phyloP scores from a whole-genome alignment of 805 yeast genomes.

The Saitoella complicata region DNA sequence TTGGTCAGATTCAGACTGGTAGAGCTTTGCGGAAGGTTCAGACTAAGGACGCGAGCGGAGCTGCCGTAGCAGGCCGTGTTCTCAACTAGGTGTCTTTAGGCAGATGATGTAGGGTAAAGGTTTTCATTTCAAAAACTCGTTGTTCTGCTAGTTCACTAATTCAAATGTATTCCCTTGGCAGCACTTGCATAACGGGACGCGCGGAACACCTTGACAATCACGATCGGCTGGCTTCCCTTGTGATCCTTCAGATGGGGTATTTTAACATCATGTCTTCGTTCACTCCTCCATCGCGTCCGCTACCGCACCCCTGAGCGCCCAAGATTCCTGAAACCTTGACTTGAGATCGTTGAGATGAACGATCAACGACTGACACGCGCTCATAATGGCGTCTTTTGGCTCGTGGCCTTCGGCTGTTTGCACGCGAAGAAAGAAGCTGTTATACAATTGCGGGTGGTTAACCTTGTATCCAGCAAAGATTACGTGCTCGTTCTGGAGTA shows the following conservation, averaged over 20 bases:
- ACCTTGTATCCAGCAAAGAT: conserved; percentile 93
- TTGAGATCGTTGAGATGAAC: conserved; percentile 59
- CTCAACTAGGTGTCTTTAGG: conserved; percentile 1
- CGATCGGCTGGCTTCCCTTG: too few species aligned
- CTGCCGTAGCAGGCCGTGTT: conserved; percentile 16
- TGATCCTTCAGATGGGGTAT: too few species aligned
- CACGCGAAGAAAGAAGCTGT: conserved; percentile 81
- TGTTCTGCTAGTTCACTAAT: too few species aligned
- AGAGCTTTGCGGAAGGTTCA: conserved; percentile 33
- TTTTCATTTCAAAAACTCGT: too few species aligned
- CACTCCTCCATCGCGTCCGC: conserved; percentile 14
- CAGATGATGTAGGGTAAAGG: too few species aligned
- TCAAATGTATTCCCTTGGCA: too few species aligned
- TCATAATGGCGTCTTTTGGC: conserved; percentile 77
- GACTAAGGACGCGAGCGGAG: conserved; percentile 14
- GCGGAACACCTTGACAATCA: too few species aligned
- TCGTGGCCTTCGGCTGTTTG: conserved; percentile 92
- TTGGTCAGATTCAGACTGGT: conserved; percentile 45
- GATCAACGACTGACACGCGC: conserved; percentile 74
- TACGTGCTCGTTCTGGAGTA: conserved; percentile 74
- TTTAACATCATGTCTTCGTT: too few species aligned
- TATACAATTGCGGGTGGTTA: conserved; percentile 83
- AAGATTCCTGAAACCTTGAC: conserved; percentile 73
- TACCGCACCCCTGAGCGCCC: conserved; percentile 61
- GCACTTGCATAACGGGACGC: too few species aligned